Evolutionary conservation across 176 grass and related monocot species (phyloP), one percentile per base, ranked within the genome.

Genomic region (Musa beccarii): DNA sequence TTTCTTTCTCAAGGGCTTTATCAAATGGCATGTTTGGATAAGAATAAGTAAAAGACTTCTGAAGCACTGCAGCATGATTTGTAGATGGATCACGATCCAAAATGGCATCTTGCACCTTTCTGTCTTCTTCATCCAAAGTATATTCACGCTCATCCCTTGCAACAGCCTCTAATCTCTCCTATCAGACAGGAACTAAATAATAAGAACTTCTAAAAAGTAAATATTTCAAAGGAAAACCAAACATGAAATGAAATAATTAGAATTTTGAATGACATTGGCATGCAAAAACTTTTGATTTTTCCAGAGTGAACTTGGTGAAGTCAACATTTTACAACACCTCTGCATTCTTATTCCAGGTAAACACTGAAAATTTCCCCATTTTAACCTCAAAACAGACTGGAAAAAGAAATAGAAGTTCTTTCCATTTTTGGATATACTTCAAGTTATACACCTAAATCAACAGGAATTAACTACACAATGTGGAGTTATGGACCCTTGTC

Each of bases 61-160:
- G 93, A 11, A 99, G 85, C 67, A 94, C 84, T 2, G 86, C 66
- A 0, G 95, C 82, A 70, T 89, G 83, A 79, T 89, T 88, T 21
- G 23, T 85, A 43, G 76, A 72, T 59, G 84, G 80, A 49, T 94
- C 90, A 62, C 84, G 82, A 79, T 99, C 88, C 72, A 99, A 81
- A 51, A 99, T 67, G 64, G 82, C 88, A 59, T 91, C 82, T 75
- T 99, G 95, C 53, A 87, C 95, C 79, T 91, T 88, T 82, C 90
- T 94, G 63, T 99, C 95, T 78, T 99, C 95, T 79, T 99, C 90
- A 10, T 99, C 90, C 66, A 99, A 86, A 74, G 88, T 91, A 78
- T 99, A 99, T 80, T 99, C 95, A 43, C 90, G 85, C 73, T 94
- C 90, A 78, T 99, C 95, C 84, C 76, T 94, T 66, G 89, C 90